A percentile compares a stretch with the other conserved stretches of the same genome.
Conservation (phyloP, 805 yeast species). For the Kuraishia capsulata region DNA sequence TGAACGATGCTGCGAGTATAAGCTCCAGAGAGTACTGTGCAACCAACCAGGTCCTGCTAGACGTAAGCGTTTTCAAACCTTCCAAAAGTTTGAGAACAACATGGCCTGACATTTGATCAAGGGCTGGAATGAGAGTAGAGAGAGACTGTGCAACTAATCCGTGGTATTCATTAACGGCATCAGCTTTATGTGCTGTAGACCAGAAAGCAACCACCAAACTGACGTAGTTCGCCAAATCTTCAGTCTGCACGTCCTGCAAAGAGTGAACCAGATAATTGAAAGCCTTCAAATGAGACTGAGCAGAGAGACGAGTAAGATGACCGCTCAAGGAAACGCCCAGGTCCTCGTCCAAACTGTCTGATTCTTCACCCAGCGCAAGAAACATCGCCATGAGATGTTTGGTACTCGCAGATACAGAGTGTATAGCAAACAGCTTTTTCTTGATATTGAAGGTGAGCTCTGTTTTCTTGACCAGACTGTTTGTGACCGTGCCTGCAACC, state of each 20-base stretch:
- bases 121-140: not conserved
- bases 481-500: not conserved
- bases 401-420: not conserved
- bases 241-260: not conserved
- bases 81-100: not conserved
- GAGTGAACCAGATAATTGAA: not conserved
- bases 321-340: not conserved
- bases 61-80: conserved; percentile 30
- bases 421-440: not conserved
- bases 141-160: not conserved
- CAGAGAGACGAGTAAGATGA: not conserved
- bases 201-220: not conserved
- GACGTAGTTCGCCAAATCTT: not conserved
- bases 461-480: not conserved
- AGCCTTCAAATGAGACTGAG: not conserved
- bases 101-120: not conserved
- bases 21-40: conserved; percentile 61
- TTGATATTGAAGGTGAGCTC: not conserved
- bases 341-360: not conserved
- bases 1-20: conserved; percentile 11
- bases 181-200: not conserved
- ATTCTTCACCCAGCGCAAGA: not conserved
- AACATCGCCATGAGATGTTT: not conserved
- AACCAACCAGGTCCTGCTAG: conserved; percentile 47
- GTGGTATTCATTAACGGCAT: not conserved